A percentile compares a stretch with the other conserved stretches of the same genome.
Evolutionary conservation across 176 grass and related monocot genomes (phyloP).

Genomic region (Oryza glumipatula): DNA sequence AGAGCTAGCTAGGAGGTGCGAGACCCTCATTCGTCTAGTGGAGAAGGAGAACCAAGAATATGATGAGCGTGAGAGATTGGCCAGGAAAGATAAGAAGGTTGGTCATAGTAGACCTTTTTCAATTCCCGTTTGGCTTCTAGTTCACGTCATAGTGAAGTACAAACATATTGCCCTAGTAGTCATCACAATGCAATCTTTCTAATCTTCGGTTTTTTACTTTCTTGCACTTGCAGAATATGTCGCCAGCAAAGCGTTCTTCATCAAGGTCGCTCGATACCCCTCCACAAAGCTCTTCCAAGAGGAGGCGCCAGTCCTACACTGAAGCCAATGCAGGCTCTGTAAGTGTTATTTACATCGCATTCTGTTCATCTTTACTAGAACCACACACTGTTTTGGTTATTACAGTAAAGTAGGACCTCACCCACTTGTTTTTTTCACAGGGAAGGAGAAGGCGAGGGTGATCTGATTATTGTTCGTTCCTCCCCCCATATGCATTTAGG

Average conservation of each 20-base stretch:
- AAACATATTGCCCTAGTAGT: background rate
- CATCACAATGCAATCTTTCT: background rate
- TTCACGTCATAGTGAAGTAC: background rate
- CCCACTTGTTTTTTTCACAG: background rate
- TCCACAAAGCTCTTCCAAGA: constrained; percentile 53
- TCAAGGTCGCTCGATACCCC: constrained; percentile 55
- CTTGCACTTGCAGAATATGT: constrained; percentile 49
- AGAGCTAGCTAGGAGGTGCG: constrained; percentile 72
- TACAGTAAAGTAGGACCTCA: background rate
- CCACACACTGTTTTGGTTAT: background rate
- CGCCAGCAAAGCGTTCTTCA: constrained; percentile 60
- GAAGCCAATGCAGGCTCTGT: constrained; percentile 59
- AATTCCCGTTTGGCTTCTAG: constrained; percentile 2
- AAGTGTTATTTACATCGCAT: background rate
- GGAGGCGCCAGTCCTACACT: constrained; percentile 50
- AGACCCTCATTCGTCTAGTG: constrained; percentile 77
- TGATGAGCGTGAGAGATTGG: constrained; percentile 66
- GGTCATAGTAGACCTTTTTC: constrained; percentile 10
- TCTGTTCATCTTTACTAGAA: background rate
- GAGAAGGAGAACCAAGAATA: constrained; percentile 87
- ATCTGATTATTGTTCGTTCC: background rate
- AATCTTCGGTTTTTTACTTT: background rate
- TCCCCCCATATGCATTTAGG: background rate
- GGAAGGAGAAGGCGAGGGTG: constrained; percentile 43
- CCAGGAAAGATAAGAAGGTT: constrained; percentile 74